A percentile compares a stretch with the other conserved stretches of the same genome.
Conservation (phyloP, 2,329 filamentous ascomycete genomes). For the Escovopsis sp. region DNA sequence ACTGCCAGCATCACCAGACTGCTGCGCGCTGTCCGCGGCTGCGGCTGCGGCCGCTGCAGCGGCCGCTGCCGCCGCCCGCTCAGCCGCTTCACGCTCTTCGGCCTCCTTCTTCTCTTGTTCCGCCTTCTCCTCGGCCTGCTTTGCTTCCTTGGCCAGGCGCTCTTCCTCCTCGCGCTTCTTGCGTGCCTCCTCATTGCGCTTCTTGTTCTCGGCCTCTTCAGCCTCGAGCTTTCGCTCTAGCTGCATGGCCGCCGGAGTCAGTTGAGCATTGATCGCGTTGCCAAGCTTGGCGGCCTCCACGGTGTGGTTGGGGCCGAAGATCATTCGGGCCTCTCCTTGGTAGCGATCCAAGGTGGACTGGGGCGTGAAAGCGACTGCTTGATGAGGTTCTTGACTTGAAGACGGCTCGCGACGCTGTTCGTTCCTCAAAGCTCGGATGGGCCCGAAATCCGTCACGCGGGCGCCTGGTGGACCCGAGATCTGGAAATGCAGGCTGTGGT, state of each 20-base stretch:
- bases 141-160: constrained; percentile 50
- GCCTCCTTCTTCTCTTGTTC: constrained; percentile 53
- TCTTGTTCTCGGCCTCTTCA: constrained; percentile 34
- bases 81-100: constrained; percentile 47
- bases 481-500: constrained; percentile 42
- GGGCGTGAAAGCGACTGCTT: constrained; percentile 60
- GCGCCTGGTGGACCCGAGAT: constrained; percentile 24
- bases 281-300: constrained; percentile 56
- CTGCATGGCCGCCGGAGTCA: constrained; percentile 75
- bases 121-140: constrained; percentile 54
- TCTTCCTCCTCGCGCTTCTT: constrained; percentile 51
- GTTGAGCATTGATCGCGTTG: constrained; percentile 51
- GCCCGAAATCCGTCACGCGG: constrained; percentile 31
- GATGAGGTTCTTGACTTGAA: constrained; percentile 44
- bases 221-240: constrained; percentile 58
- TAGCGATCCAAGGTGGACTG: constrained; percentile 63
- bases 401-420: constrained; percentile 32
- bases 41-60: constrained; percentile 42
- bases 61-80: constrained; percentile 43
- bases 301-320: constrained; percentile 52
- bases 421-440: constrained; percentile 25
- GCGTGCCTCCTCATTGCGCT: constrained; percentile 39
- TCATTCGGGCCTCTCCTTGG: constrained; percentile 75
- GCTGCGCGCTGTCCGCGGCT: constrained; percentile 13
- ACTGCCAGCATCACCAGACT: constrained; percentile 2